Percentiles rank a stretch among this genome's conserved stretches.
Conservation (phyloP, 1,284 basidiomycete species). For the Stereum hirsutum region DNA sequence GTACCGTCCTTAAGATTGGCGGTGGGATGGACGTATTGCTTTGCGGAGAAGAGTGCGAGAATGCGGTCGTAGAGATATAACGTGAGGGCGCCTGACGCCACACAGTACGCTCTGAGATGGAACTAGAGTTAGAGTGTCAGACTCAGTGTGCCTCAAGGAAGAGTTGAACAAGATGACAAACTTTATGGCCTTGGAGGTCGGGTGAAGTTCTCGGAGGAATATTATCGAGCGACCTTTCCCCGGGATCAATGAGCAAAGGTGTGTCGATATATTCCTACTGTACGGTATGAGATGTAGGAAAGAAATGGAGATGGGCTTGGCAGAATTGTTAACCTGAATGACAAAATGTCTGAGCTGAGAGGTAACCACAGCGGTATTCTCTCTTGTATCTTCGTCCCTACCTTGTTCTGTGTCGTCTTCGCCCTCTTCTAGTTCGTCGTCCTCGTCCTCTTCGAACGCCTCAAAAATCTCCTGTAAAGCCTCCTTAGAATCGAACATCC, state of each 20-base stretch:
- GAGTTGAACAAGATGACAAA: constrained; percentile 18
- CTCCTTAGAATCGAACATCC: constrained; percentile 80
- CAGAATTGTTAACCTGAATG: constrained; percentile 78
- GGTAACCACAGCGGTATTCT: constrained; percentile 56
- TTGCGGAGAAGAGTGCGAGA: constrained; percentile 78
- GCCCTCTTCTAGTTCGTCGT: constrained; percentile 34
- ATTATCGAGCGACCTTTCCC: constrained; percentile 27
- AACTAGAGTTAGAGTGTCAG: constrained; percentile 57
- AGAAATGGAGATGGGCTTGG: background rate
- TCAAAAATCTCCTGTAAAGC: constrained; percentile 75
- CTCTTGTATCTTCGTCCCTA: constrained; percentile 17
- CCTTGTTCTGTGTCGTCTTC: constrained; percentile 24
- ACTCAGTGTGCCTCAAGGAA: constrained; percentile 8
- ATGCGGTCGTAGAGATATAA: constrained; percentile 78
- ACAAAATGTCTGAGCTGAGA: constrained; percentile 96
- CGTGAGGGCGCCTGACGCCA: constrained; percentile 73
- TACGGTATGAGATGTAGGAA: constrained; percentile 8
- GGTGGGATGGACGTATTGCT: constrained; percentile 38
- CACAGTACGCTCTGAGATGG: constrained; percentile 90
- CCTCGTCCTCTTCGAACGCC: constrained; percentile 66
- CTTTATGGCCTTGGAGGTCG: constrained; percentile 55
- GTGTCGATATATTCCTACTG: constrained; percentile 72
- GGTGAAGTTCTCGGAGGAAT: constrained; percentile 13
- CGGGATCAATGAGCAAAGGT: constrained; percentile 74
- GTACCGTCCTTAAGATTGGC: constrained; percentile 17